Evolutionary conservation across 768 basidiomycete species (phyloP).

Genomic region (Podaxis sp.): DNA sequence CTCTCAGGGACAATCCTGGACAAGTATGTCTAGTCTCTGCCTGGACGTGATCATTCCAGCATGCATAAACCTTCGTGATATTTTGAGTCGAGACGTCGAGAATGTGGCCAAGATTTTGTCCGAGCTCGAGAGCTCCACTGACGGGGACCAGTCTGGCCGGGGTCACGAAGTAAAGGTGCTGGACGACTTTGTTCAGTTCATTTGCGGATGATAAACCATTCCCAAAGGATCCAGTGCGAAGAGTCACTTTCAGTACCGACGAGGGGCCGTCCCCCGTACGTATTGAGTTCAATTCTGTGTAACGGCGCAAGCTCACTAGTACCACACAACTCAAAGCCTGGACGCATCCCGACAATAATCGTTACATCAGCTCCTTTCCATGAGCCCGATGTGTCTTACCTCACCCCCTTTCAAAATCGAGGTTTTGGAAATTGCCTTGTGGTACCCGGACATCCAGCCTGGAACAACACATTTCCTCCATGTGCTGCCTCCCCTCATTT

Average conservation of each 20-base stretch:
- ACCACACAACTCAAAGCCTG: neutral
- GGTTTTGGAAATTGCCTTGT: slow-evolving; percentile 47
- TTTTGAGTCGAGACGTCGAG: slow-evolving; percentile 34
- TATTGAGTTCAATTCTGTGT: neutral
- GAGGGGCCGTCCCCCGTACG: no score
- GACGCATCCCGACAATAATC: slow-evolving; percentile 27
- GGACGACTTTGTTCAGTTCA: no score
- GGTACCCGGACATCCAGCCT: slow-evolving; percentile 42
- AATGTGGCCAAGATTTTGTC: slow-evolving; percentile 37
- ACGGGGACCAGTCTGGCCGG: neutral
- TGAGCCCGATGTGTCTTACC: slow-evolving; percentile 35
- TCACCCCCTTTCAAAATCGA: slow-evolving; percentile 51
- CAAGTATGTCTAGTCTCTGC: slow-evolving; percentile 20
- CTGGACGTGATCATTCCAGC: slow-evolving; percentile 26
- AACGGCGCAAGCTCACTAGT: neutral
- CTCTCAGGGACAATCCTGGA: neutral
- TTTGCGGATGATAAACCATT: no score
- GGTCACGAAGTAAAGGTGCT: neutral
- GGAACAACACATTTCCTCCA: slow-evolving; percentile 42
- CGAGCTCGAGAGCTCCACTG: slow-evolving; percentile 27
- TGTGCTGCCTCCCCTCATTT: slow-evolving; percentile 26
- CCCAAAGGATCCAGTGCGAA: neutral
- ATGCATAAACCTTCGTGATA: slow-evolving; percentile 29
- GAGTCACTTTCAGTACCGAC: neutral
- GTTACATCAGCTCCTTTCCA: slow-evolving; percentile 43